Percentiles rank a stretch among this genome's conserved stretches.
Conservation (phyloP, 2,329 filamentous ascomycete species). For the Stachybotrys chartarum region DNA sequence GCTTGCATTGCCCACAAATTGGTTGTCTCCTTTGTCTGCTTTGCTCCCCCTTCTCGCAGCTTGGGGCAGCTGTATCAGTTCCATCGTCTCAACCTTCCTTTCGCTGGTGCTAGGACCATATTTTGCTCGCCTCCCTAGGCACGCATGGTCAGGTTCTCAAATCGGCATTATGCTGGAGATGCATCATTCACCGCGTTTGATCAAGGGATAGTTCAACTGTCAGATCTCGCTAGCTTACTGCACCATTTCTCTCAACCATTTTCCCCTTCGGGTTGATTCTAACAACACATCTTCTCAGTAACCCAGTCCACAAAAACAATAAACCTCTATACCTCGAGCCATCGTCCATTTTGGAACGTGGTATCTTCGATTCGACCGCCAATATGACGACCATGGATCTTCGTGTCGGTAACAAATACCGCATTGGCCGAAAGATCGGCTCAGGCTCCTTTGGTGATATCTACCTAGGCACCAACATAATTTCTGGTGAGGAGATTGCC, state of each 20-base stretch:
- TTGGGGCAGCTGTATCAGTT: neutral
- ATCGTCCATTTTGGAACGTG: slow-evolving; percentile 8
- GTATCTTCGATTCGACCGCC: slow-evolving; percentile 9
- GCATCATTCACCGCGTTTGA: too few species aligned
- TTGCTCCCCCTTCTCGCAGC: neutral
- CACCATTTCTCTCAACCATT: too few species aligned
- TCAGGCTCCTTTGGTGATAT: slow-evolving; percentile 98
- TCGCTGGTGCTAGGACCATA: too few species aligned
- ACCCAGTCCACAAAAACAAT: too few species aligned
- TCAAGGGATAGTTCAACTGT: too few species aligned
- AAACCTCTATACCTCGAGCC: too few species aligned
- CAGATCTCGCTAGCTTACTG: too few species aligned
- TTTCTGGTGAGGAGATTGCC: slow-evolving; percentile 97
- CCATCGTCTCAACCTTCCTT: too few species aligned
- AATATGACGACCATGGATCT: slow-evolving; percentile 62
- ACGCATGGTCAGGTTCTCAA: neutral
- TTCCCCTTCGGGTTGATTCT: too few species aligned
- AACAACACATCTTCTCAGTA: too few species aligned
- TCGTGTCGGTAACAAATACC: slow-evolving; percentile 98
- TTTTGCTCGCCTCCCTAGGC: neutral
- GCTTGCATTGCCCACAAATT: neutral
- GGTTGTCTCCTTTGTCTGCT: neutral
- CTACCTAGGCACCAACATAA: slow-evolving; percentile 98
- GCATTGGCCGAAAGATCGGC: slow-evolving; percentile 98
- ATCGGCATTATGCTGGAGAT: too few species aligned